These are phyloP conservation scores for Phaeosphaeria sp. DNA, from an alignment of 2,329 filamentous ascomycete species.

Conservation along the genomic window DNA sequence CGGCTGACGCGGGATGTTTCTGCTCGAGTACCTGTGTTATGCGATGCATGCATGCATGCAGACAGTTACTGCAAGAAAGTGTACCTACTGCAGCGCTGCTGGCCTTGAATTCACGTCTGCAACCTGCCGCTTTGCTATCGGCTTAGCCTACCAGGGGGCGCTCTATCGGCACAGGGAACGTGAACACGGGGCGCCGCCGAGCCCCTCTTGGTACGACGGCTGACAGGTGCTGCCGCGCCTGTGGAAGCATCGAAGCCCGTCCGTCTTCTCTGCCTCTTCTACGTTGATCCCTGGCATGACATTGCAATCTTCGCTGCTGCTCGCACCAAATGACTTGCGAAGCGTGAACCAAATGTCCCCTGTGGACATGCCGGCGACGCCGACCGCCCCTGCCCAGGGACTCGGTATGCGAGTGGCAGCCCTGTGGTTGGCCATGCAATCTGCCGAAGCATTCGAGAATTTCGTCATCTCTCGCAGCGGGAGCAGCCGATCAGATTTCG, in stretches of 20 bases:
- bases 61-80: too few species aligned
- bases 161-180: not conserved
- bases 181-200: conserved; percentile 15
- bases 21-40: not conserved
- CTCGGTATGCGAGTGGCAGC: conserved; percentile 28
- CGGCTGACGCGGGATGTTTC: conserved; percentile 2
- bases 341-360: conserved; percentile 3
- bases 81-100: not conserved
- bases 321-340: not conserved
- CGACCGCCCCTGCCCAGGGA: conserved; percentile 35
- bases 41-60: not conserved
- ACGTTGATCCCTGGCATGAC: conserved; percentile 7
- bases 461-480: conserved; percentile 31
- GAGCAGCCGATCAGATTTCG: conserved; percentile 34
- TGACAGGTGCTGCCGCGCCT: not conserved
- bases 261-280: conserved; percentile 16
- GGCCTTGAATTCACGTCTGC: not conserved
- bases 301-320: conserved; percentile 4
- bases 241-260: conserved; percentile 18
- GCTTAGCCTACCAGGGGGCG: not conserved
- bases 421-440: conserved; percentile 27
- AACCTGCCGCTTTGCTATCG: not conserved
- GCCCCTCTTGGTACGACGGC: conserved; percentile 1
- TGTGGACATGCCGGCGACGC: conserved; percentile 32
- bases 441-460: conserved; percentile 13